Base-by-base conservation (phyloP, 2,329 filamentous ascomycete genomes). In the Lachnellula willkommii region DNA sequence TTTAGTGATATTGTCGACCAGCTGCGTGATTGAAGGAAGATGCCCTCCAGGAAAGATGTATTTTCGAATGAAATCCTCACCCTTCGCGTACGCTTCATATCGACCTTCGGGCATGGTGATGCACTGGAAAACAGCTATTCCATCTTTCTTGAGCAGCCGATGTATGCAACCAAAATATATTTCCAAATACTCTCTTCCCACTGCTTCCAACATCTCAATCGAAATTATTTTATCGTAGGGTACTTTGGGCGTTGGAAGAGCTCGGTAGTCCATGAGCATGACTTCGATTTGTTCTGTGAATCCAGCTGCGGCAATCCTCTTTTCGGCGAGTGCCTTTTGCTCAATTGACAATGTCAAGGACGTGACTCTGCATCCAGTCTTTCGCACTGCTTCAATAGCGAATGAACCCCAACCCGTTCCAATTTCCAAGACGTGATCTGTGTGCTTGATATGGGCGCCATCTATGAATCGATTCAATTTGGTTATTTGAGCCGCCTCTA, bases 1-100 rank as follows among this genome's bases (percentile, higher is more conserved):
- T 26, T 75, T 74, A 42, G 77, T 79, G 60, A 90, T 85, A 36
- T 84, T 78, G 50, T 76, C 73, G 24, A 85, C 70, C 17, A 85
- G 71, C 61, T 84, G 79, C 14, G 76, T 80, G 35, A 77, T 77
- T 76, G 48, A 76, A 75, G 82, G 82, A 6, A 90, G 73, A 65
- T 90, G 85, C 1, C 87, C 88, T n/a, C 87, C 87, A 0, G 87
- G 88, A 70, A 91, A 90, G 53, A 90, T 90, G 71, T 90, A 89
- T 59, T 84, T 83, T 55, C 85, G 81, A 66, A 90, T 89, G 70
- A 90, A 90, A 66, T 89, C 87, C 68, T 87, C 82, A 2, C 80
- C 79, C 63, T 79, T 82, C 17, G 81, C 77, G 66, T 89, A 89
- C 7, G 78, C 79, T 60, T 83, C 81, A 66, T 88, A 85, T 51